A percentile compares a stretch with the other conserved stretches of the same genome.
phyloP scores from a whole-genome alignment of 176 grass and related monocot genomes.

The Zoysia japonica region DNA sequence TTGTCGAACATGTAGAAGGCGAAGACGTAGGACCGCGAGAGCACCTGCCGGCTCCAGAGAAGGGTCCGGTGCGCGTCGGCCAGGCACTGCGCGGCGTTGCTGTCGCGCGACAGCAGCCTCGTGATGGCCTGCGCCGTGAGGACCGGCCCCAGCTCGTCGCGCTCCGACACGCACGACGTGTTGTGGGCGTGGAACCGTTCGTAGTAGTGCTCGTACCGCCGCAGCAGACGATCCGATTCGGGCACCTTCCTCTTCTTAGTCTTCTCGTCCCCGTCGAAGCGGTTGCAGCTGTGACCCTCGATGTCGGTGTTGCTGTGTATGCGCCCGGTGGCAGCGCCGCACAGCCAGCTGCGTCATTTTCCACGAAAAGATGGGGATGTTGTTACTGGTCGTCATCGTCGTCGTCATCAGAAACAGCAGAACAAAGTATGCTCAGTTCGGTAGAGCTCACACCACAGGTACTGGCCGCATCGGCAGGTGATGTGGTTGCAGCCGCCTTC shows the following conservation, averaged over 20 bases:
- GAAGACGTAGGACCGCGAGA: slow-evolving; percentile 51
- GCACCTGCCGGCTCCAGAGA: slow-evolving; percentile 41
- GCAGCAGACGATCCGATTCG: slow-evolving; percentile 12
- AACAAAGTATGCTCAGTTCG: no score
- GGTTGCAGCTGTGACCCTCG: slow-evolving; percentile 58
- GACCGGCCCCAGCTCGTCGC: slow-evolving; percentile 17
- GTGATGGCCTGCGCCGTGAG: slow-evolving; percentile 3
- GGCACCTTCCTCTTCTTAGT: background rate
- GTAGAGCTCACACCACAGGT: slow-evolving; percentile 23
- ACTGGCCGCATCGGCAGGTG: slow-evolving; percentile 42
- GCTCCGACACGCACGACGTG: slow-evolving; percentile 39
- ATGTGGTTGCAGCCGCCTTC: slow-evolving; percentile 46
- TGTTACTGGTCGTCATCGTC: no score
- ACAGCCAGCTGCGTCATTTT: slow-evolving; percentile 40
- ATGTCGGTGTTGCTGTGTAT: slow-evolving; percentile 13
- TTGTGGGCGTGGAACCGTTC: slow-evolving; percentile 48
- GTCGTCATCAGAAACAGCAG: no score
- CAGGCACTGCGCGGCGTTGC: slow-evolving; percentile 27
- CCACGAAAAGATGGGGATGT: no score
- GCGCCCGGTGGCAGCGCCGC: background rate
- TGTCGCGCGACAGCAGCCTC: background rate
- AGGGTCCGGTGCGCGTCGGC: slow-evolving; percentile 43
- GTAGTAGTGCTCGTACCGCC: slow-evolving; percentile 56
- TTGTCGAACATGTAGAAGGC: slow-evolving; percentile 67
- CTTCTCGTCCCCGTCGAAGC: slow-evolving; percentile 39